Base-by-base conservation (phyloP, 371 early-diverging fungal species). In the Phascolomyces articulosus region DNA sequence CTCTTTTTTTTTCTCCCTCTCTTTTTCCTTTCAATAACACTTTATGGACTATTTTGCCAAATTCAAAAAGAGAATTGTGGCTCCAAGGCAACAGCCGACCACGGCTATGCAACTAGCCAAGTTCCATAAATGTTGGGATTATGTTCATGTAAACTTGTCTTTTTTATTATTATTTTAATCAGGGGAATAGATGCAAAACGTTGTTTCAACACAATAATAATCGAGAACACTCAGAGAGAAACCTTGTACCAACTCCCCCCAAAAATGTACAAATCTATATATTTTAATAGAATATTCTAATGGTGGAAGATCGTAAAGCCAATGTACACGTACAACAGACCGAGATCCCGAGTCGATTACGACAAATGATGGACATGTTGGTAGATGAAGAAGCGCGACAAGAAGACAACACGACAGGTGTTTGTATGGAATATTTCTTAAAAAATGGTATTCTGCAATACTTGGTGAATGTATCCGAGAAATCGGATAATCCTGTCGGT, bases 371-470 rank as follows among this genome's bases (percentile, higher is more conserved):
- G 4, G 95, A 96, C 75, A 77, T 96, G 66, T 82, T 98, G 13
- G 91, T 96, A 13, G 94, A 94, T 71, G 98, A 98, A 78, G 94
- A 95, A 68, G 89, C 89, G 26, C 73, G 90, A 40, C 89, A 89
- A 63, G 83, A 88, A 11, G 85, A 89, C 40, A 84, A 84, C 34
- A 85, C 89, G 1, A 91, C 92, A 0, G 96, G 95, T 23, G 87
- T 91, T 1, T 96, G 96, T 73, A 95, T 95, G 87, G 98, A 98
- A 70, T 91, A 92, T 57, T 89, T 96, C 59, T 82, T 98, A 64
- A 93, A 91, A 65, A 89, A 93, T 65, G 86, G 87, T 48, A 82
- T 98, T 40, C 76, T 98, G 40, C 88, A 85, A 31, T 83, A 87
- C 44, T 83, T 98, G 38, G 95, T 96, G 40, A 82, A 82, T 38